A percentile compares a stretch with the other conserved stretches of the same genome.
These are phyloP conservation scores for Simmondsia chinensis DNA, from an alignment of 148 eudicot genomes.

Conservation along the genomic window DNA sequence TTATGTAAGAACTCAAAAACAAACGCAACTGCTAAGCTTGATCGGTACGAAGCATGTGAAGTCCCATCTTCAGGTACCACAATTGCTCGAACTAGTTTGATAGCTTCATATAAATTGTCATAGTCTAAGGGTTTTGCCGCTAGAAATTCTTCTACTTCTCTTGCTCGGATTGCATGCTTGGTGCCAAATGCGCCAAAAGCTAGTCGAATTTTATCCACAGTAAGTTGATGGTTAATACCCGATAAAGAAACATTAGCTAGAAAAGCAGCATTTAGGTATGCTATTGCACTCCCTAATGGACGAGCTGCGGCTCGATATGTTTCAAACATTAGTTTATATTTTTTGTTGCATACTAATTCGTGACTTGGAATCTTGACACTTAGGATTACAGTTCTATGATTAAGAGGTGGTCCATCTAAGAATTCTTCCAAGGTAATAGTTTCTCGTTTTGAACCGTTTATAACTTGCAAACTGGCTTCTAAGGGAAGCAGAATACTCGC, in stretches of 20 bases:
- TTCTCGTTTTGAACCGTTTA: constrained; percentile 27
- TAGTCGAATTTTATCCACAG: constrained; percentile 38
- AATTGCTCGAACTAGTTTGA: constrained; percentile 32
- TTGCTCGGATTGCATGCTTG: constrained; percentile 67
- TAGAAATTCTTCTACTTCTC: constrained; percentile 49
- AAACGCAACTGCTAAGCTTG: constrained; percentile 75
- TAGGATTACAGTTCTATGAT: constrained; percentile 40
- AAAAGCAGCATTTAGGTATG: constrained; percentile 85
- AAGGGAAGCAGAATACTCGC: constrained; percentile 70
- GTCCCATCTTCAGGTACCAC: constrained; percentile 62
- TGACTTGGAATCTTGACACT: constrained; percentile 54
- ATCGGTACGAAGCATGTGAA: constrained; percentile 44
- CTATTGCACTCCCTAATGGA: constrained; percentile 78
- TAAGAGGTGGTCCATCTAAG: constrained; percentile 46
- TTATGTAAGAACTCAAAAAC: constrained; percentile 60
- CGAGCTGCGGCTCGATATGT: constrained; percentile 86
- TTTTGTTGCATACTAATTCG: constrained; percentile 12
- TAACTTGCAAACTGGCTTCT: constrained; percentile 39
- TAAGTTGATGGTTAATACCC: constrained; percentile 19
- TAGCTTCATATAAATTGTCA: constrained; percentile 43
- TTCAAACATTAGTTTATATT: constrained; percentile 45
- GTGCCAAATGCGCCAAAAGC: constrained; percentile 81
- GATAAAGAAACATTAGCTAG: constrained; percentile 39
- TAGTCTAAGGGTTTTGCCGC: constrained; percentile 32
- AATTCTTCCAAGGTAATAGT: constrained; percentile 57